These are phyloP conservation scores for Lagenidium sp. DNA, from an alignment of 352 stramenopile species.

Conservation along the genomic window DNA sequence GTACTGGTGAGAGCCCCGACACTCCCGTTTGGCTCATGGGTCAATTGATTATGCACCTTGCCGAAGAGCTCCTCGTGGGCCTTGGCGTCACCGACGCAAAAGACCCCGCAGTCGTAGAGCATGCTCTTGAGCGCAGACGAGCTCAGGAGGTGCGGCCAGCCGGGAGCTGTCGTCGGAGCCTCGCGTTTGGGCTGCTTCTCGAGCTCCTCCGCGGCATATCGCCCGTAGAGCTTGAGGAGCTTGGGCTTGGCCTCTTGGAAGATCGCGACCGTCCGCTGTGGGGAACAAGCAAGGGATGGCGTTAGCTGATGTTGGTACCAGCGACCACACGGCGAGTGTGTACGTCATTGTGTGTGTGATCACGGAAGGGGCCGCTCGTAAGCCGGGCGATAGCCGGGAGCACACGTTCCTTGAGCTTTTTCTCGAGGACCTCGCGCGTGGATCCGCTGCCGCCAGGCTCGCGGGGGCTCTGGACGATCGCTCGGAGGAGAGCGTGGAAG, in stretches of 20 bases:
- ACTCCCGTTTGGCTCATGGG: too few species aligned
- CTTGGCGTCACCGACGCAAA: conserved; percentile 48
- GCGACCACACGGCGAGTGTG: too few species aligned
- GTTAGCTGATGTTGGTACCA: too few species aligned
- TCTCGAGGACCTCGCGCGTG: conserved; percentile 29
- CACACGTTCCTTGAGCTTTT: conserved; percentile 29
- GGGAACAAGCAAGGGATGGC: too few species aligned
- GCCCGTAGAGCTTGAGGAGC: conserved; percentile 56
- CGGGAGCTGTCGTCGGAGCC: neutral
- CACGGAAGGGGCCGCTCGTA: conserved; percentile 59
- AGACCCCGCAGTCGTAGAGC: conserved; percentile 73
- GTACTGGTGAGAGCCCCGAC: neutral
- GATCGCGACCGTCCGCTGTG: conserved; percentile 52
- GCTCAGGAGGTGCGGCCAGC: conserved; percentile 39
- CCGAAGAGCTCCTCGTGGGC: conserved; percentile 50
- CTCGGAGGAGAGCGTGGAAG: conserved; percentile 48
- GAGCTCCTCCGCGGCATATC: conserved; percentile 40
- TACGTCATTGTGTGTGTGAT: conserved; percentile 71
- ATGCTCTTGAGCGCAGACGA: conserved; percentile 39
- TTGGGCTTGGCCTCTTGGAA: conserved; percentile 73
- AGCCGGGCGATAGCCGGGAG: conserved; percentile 41
- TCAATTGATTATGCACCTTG: too few species aligned
- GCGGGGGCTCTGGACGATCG: conserved; percentile 25
- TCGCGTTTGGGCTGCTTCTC: conserved; percentile 1
- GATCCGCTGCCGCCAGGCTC: conserved; percentile 1